These are phyloP conservation scores for Nicotiana obtusifolia DNA, from an alignment of 257 asterid species.

Conservation along the genomic window DNA sequence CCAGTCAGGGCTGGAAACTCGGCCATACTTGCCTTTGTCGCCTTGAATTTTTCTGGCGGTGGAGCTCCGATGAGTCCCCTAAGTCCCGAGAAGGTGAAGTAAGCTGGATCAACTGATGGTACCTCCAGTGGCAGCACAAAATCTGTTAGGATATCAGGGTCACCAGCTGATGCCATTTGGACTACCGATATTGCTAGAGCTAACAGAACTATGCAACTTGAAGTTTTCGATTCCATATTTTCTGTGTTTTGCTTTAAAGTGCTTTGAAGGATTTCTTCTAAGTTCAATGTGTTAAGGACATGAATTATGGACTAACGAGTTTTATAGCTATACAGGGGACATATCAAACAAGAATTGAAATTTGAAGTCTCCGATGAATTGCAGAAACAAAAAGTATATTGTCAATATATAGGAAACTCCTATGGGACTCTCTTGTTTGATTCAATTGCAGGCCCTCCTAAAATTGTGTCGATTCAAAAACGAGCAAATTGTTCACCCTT, in stretches of 20 bases:
- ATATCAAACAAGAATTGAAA: not conserved
- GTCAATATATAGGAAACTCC: not conserved
- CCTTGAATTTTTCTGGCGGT: slow-evolving; percentile 35
- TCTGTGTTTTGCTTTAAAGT: not conserved
- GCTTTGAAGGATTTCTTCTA: not conserved
- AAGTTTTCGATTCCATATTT: not conserved
- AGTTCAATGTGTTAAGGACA: not conserved
- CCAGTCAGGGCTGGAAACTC: slow-evolving; percentile 50
- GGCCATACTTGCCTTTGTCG: slow-evolving; percentile 38
- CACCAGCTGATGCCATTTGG: slow-evolving; percentile 26
- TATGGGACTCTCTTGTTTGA: too few relatives aligned
- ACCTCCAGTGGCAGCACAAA: slow-evolving; percentile 25
- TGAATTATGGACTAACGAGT: not conserved
- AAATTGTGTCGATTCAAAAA: not conserved
- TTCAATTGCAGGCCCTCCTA: too few relatives aligned
- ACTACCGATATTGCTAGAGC: slow-evolving; percentile 1
- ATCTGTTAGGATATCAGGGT: slow-evolving; percentile 52
- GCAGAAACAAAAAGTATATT: not conserved
- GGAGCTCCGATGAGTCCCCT: slow-evolving; percentile 31
- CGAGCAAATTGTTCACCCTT: not conserved
- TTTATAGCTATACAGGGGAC: not conserved
- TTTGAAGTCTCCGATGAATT: not conserved
- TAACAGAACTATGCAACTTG: not conserved
- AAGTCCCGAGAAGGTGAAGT: slow-evolving; percentile 52
- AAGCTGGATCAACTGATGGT: slow-evolving; percentile 16